Base-by-base conservation (phyloP, 768 basidiomycete genomes). In the Inosperma sp. region DNA sequence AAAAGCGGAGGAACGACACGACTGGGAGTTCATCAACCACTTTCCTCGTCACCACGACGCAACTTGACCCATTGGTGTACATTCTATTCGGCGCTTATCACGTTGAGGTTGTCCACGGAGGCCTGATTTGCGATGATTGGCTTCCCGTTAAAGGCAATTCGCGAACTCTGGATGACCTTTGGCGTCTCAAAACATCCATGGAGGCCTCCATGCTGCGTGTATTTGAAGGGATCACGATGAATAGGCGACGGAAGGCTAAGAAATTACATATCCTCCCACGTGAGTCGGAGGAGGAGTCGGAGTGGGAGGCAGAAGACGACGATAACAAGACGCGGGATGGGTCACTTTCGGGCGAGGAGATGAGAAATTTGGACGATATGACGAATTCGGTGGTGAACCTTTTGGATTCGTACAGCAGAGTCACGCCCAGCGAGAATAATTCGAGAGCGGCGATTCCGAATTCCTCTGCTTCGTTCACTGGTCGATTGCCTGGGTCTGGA, bases 91-190 rank as follows among this genome's bases (percentile, higher is more conserved):
- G 93, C 5, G 93, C 92, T 0, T 82, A 90, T 65, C 78, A 83
- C 43, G 76, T 93, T 25, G 69, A 80, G 53, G 81, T 87, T 34
- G 80, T 80, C 0, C 78, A 82, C 31, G 76, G 79, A 14, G 90
- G 92, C 5, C 65, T 97, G 43, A 84, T 86, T 60, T 93, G 91
- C 61, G 94, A 97, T 61, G 82, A 80, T 36, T 97, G 94, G 93
- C 70, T 97, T 9, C 90, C 93, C 17, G 77, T 94, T 39, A 75
- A 84, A 30, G 88, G 88, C 33, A 80, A 84, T 55, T 58, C 84
- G 43, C 76, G 85, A 59, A 79, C 81, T 2, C 68, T 96, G 59
- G 90, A 94, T 62, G 84, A 92, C 56, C 71, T 95, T n/a, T 84
- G 86, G 64, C 77, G 81, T 10, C 70, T 97, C 61, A 93, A 93